Evolutionary conservation across 2,329 filamentous ascomycete genomes (phyloP).

Genomic region (Diplodia scrobiculata): DNA sequence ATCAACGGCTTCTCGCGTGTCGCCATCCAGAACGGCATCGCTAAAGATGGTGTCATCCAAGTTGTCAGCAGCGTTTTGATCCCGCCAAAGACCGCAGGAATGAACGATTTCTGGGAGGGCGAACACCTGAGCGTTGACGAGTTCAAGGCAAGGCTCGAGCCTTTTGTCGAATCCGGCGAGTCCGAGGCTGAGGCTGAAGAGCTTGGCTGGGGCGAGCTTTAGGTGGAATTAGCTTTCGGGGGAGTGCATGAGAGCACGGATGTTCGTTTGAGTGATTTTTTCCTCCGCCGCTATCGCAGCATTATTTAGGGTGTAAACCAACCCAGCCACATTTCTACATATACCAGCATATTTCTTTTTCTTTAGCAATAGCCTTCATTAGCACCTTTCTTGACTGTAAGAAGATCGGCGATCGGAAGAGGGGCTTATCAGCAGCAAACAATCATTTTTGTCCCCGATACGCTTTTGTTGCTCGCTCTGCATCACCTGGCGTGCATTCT

Average conservation of each 20-base stretch:
- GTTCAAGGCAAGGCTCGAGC: slow-evolving; percentile 56
- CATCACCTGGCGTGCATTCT: slow-evolving; percentile 7
- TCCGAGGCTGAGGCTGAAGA: slow-evolving; percentile 4
- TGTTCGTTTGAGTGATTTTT: background rate
- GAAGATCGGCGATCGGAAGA: slow-evolving; percentile 16
- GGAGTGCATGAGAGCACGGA: background rate
- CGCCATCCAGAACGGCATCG: slow-evolving; percentile 68
- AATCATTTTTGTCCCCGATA: background rate
- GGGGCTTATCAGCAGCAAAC: slow-evolving; percentile 9
- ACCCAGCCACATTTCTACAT: slow-evolving; percentile 1
- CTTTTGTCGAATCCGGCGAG: slow-evolving; percentile 36
- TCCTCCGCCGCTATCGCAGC: background rate
- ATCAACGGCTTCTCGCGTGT: slow-evolving; percentile 74
- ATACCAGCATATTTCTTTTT: slow-evolving; percentile 11
- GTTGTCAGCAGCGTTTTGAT: slow-evolving; percentile 72
- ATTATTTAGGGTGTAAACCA: background rate
- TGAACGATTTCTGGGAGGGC: slow-evolving; percentile 38
- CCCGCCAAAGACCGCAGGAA: slow-evolving; percentile 63
- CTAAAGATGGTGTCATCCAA: slow-evolving; percentile 80
- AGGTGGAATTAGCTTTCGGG: background rate
- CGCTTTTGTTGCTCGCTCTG: background rate
- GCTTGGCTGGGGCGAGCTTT: slow-evolving; percentile 25
- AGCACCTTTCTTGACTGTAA: background rate
- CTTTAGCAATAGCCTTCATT: slow-evolving; percentile 3
- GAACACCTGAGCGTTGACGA: slow-evolving; percentile 60